Base-by-base conservation (phyloP, 192 early-diverging fungal genomes). In the Physocladia obscura region DNA sequence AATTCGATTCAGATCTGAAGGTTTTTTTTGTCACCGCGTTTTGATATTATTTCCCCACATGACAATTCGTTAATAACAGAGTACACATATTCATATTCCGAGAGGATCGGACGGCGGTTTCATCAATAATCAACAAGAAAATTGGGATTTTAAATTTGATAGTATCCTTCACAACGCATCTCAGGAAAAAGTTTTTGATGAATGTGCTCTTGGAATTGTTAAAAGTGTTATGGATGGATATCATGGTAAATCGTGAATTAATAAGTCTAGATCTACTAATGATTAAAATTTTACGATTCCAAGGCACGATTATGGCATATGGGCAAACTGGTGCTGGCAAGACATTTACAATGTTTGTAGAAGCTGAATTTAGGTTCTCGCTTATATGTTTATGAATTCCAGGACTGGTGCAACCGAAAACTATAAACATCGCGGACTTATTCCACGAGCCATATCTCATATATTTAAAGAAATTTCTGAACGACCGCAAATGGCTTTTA, bases 41-140 rank as follows among this genome's bases (percentile, higher is more conserved):
- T 40, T 22, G 30, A 36, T 22, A 51, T 39, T 57, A 2, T 3
- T 31, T 4, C 34, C 60, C 62, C n/a, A 49, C 40, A 6, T 17
- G 31, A 35, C 31, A 59, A 17, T 35, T 15, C 11, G 32, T 8
- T 15, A 36, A 30, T 26, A 26, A 15, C 44, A 84, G 77, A 57
- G 61, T 19, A 49, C 85, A 19, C 81, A 87, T 52, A 82, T 88
- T 35, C 87, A 88, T 57, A 79, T 87, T 39, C 84, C 84, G 21
- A 88, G 87, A 61, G 75, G 77, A 27, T 71, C 35, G 2, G 87
- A 88, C 39, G 77, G 81, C 22, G 87, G 86, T 3, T 87, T 73
- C 73, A 88, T 88, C 75, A 88, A 88, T 63, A 88, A 88, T 60
- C 84, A 88, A 64, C 83, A 85, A 48, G 83, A 88, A 57, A 73